A percentile compares a stretch with the other conserved stretches of the same genome.
Evolutionary conservation across 2,329 filamentous ascomycete species (phyloP).

Genomic region (Stagonosporopsis cucurbitacearum): DNA sequence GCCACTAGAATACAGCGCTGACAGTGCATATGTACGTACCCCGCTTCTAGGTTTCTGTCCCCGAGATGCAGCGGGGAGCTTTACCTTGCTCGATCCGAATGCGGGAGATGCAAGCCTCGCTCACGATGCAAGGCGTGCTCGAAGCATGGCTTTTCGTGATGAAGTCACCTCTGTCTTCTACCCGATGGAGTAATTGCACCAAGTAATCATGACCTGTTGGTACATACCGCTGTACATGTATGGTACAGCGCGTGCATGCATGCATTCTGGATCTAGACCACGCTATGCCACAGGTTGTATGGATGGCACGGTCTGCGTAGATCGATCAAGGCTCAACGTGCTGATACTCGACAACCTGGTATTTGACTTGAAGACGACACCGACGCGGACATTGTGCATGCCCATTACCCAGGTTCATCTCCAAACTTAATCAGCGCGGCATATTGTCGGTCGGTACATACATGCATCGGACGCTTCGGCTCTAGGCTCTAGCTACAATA

Average conservation of each 20-base stretch:
- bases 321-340: conserved; percentile 7
- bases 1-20: background rate
- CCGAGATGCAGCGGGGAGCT: background rate
- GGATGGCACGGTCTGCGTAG: conserved; percentile 3
- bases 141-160: conserved; percentile 1
- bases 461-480: background rate
- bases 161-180: background rate
- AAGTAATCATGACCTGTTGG: background rate
- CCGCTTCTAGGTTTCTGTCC: conserved; percentile 10
- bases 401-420: conserved; percentile 8
- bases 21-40: conserved; percentile 10
- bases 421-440: background rate
- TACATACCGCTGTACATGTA: background rate
- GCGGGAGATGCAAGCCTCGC: conserved; percentile 3
- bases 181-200: background rate
- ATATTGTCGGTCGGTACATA: background rate
- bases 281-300: background rate
- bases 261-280: conserved; percentile 3
- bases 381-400: background rate
- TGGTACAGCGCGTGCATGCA: conserved; percentile 1
- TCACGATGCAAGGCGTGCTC: conserved; percentile 5
- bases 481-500: too few relatives aligned
- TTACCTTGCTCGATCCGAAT: conserved; percentile 2
- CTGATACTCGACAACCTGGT: background rate
- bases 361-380: background rate